Evolutionary conservation across 2,329 filamentous ascomycete species (phyloP), one percentile per base, ranked within the genome.

Genomic region (Cladosporium sp.): DNA sequence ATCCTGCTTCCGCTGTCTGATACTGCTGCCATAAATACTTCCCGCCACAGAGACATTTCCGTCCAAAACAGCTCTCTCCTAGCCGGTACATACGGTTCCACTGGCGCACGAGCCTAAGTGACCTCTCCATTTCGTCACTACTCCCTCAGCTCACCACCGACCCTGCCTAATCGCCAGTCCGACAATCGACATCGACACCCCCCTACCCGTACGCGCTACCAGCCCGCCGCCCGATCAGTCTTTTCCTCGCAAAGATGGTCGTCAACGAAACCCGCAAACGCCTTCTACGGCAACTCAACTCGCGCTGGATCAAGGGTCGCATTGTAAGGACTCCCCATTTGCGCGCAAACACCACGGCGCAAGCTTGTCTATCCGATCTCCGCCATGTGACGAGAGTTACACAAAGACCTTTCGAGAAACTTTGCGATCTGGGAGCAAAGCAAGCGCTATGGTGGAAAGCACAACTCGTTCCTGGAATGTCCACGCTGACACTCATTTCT

Each of bases 241-340:
- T 26, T 56, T 25, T 63, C 10, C 16, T 25, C 34, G 57, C 76
- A 76, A 67, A 81, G 84, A 75, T 75, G 74, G 70, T 69, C 68
- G 66, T 76, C 63, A 75, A 73, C 85, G 88, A 73, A 46, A 74
- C 73, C 25, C 59, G 72, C 57, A 73, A 68, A 61, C 86, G 88
- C 71, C 79, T 91, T 73, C 78, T 87, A 73, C 85, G 89, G 76
- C 80, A 86, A 73, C 82, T 90, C 74, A 92, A 91, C 75, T 87
- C 83, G 77, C 88, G 89, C 78, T 92, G 87, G 78, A 87, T 93
- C 70, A 91, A 88, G 77, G 90, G 89, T 69, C 86, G 85, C 76
- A 82, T 92, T 75, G 91, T 93, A 58, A 64, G 54, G 57, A 59
- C 56, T 43, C 21, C 51, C 25, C n/a, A n/a, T n/a, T n/a, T n/a